Evolutionary conservation across 179 eudicot genomes (phyloP).

Genomic region (Pouteria campechiana): DNA sequence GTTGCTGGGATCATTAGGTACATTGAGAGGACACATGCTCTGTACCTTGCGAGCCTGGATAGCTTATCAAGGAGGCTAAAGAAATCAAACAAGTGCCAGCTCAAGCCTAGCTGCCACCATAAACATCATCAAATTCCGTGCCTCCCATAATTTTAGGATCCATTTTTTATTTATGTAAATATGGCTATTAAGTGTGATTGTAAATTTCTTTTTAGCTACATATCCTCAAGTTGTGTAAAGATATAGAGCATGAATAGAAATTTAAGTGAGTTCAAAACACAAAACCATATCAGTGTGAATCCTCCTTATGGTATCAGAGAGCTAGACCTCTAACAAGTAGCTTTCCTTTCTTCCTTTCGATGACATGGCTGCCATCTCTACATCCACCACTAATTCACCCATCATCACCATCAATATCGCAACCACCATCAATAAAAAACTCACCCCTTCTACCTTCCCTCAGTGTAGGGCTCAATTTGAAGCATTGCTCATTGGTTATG

Average conservation of each 20-base stretch:
- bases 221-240: not conserved
- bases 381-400: not conserved
- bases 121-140: no score
- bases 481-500: no score
- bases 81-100: not conserved
- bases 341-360: not conserved
- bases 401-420: not conserved
- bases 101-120: not conserved
- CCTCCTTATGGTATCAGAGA: not conserved
- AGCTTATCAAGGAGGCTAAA: not conserved
- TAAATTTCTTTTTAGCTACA: not conserved
- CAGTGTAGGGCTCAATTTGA: no score
- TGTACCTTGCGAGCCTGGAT: constrained; percentile 21
- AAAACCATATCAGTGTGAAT: not conserved
- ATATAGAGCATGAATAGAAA: no score
- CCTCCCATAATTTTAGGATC: no score
- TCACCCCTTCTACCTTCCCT: no score
- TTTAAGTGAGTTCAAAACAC: no score
- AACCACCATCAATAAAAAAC: not conserved
- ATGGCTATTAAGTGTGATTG: no score
- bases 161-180: no score
- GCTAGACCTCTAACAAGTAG: not conserved
- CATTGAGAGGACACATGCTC: constrained; percentile 20
- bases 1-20: constrained; percentile 24
- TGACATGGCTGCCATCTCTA: not conserved